Percentiles rank a stretch among this genome's conserved stretches.
Evolutionary conservation across 1,284 basidiomycete genomes (phyloP).

Genomic region (Marasmius sp.): DNA sequence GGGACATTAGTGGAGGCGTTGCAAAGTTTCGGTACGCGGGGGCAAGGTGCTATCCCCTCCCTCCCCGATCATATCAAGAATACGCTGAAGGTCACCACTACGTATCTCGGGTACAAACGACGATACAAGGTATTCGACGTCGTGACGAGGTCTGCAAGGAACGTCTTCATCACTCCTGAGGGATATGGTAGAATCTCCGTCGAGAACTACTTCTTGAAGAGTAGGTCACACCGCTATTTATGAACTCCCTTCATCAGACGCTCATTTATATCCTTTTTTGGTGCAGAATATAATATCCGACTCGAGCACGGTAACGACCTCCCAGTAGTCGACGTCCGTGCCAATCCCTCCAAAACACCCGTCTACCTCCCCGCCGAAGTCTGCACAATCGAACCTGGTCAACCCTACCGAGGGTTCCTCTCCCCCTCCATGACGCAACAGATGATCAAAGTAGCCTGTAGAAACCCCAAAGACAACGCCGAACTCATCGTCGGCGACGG

Average conservation of each 20-base stretch:
- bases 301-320: slow-evolving; percentile 49
- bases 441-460: slow-evolving; percentile 66
- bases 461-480: slow-evolving; percentile 57
- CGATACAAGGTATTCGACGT: not conserved
- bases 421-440: slow-evolving; percentile 50
- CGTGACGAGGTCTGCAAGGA: not conserved
- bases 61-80: not conserved
- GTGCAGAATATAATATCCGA: slow-evolving; percentile 56
- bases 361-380: slow-evolving; percentile 64
- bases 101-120: not conserved
- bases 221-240: not conserved
- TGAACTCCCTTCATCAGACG: not conserved
- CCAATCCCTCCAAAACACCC: slow-evolving; percentile 31
- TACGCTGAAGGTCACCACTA: not conserved
- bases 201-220: not conserved
- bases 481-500: slow-evolving; percentile 55
- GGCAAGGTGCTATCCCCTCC: not conserved
- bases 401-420: slow-evolving; percentile 54
- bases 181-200: not conserved
- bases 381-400: slow-evolving; percentile 59
- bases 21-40: not conserved
- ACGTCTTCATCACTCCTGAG: not conserved
- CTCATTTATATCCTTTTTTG: not conserved
- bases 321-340: slow-evolving; percentile 60
- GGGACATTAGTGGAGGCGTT: not conserved